phyloP scores from a whole-genome alignment of 2,329 filamentous ascomycete species.

The Microsporum canis region DNA sequence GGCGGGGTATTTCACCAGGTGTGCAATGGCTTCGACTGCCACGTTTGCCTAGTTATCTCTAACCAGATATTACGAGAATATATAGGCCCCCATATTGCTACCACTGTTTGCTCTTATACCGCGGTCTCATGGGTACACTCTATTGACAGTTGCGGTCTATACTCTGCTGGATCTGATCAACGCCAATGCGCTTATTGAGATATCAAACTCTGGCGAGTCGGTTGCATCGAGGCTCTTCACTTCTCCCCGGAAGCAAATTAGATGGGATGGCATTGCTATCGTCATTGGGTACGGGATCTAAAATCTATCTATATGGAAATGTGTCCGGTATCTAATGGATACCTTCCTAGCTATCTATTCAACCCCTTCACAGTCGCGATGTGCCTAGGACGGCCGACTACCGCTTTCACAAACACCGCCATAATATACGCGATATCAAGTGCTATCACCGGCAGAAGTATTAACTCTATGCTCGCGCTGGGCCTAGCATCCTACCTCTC shows the following conservation, averaged over 20 bases:
- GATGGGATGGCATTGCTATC: constrained; percentile 63
- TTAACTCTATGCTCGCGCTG: constrained; percentile 72
- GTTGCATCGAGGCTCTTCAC: constrained; percentile 61
- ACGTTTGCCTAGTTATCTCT: not conserved
- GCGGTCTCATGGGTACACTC: constrained; percentile 51
- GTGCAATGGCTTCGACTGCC: not conserved
- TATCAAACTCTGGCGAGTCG: constrained; percentile 72
- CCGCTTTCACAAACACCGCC: constrained; percentile 76
- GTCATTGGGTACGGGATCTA: constrained; percentile 57
- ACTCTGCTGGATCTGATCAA: constrained; percentile 69
- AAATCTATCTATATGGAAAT: not conserved
- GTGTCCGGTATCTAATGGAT: not conserved
- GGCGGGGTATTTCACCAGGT: constrained; percentile 70
- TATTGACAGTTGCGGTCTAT: constrained; percentile 71
- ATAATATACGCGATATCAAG: constrained; percentile 74
- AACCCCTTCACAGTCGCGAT: constrained; percentile 89
- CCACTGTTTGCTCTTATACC: constrained; percentile 86
- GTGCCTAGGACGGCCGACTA: constrained; percentile 80
- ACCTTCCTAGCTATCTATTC: constrained; percentile 62
- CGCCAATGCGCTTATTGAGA: constrained; percentile 64
- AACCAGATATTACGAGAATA: not conserved
- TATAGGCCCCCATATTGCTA: constrained; percentile 71
- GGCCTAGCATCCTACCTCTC: constrained; percentile 83
- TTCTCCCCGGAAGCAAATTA: constrained; percentile 64
- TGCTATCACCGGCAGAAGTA: constrained; percentile 60